These are phyloP conservation scores for Curvularia sp. DNA, from an alignment of 2,329 filamentous ascomycete genomes.

Conservation along the genomic window DNA sequence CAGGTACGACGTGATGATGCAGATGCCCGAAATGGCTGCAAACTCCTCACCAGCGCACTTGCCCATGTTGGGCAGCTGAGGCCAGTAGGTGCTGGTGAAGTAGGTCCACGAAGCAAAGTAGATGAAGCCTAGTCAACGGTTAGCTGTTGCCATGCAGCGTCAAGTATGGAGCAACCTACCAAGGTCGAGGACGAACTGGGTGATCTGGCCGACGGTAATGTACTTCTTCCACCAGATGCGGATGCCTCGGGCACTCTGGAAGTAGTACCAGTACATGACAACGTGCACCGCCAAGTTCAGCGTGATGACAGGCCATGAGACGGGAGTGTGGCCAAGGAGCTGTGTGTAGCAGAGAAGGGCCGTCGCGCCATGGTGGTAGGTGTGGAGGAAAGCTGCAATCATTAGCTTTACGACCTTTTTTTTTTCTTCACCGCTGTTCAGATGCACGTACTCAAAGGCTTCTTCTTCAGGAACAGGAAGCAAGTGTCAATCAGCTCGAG, in stretches of 20 bases:
- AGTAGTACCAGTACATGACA: constrained; percentile 99
- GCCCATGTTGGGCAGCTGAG: constrained; percentile 81
- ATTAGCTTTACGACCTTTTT: constrained; percentile 35
- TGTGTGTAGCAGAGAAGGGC: constrained; percentile 98
- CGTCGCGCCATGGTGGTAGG: constrained; percentile 97
- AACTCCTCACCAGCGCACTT: constrained; percentile 96
- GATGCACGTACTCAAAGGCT: constrained; percentile 76
- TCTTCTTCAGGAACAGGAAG: constrained; percentile 99
- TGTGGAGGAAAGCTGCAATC: constrained; percentile 82
- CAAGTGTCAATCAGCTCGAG: constrained; percentile 93
- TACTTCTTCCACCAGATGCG: constrained; percentile 99
- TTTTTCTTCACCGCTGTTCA: background rate
- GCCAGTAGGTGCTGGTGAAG: constrained; percentile 91
- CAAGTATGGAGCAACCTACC: constrained; percentile 63
- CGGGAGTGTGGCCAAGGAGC: constrained; percentile 87
- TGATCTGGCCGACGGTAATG: constrained; percentile 96
- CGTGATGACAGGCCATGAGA: constrained; percentile 93
- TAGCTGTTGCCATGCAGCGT: constrained; percentile 18
- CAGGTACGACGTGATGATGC: constrained; percentile 91
- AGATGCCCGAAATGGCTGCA: constrained; percentile 89
- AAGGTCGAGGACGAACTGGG: constrained; percentile 96
- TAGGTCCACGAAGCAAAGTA: constrained; percentile 99
- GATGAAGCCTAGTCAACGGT: constrained; percentile 75
- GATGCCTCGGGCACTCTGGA: constrained; percentile 95
- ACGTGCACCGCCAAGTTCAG: constrained; percentile 95